Evolutionary conservation across 169 alveolate genomes (phyloP).

Genomic region (Toxoplasma gondii): DNA sequence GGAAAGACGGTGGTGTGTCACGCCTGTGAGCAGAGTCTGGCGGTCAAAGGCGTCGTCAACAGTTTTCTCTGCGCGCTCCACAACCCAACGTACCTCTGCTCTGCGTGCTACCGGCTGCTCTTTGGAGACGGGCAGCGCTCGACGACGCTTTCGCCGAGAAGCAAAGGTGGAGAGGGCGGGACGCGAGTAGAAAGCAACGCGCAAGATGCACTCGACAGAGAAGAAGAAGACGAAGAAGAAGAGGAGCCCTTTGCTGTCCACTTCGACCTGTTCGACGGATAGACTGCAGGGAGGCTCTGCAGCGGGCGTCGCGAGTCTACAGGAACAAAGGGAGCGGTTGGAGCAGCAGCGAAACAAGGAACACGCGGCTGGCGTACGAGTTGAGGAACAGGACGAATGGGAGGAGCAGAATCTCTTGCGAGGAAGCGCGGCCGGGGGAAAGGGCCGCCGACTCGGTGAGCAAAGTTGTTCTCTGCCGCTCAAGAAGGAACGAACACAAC

Average conservation of each 20-base stretch:
- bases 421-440: too few relatives aligned
- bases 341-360: too few relatives aligned
- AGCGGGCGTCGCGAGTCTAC: too few relatives aligned
- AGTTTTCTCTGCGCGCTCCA: conserved; percentile 1
- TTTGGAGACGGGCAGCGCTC: neutral
- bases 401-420: too few relatives aligned
- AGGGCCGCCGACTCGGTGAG: too few relatives aligned
- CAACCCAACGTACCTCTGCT: conserved; percentile 25
- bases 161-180: neutral
- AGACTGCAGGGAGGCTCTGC: neutral
- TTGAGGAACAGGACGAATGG: too few relatives aligned
- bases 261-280: conserved; percentile 23
- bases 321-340: too few relatives aligned
- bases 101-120: neutral
- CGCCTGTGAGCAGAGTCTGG: conserved; percentile 34
- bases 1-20: conserved; percentile 22
- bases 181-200: neutral
- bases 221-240: neutral
- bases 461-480: too few relatives aligned
- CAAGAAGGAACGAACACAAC: too few relatives aligned
- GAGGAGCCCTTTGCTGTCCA: conserved; percentile 30
- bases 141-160: neutral
- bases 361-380: too few relatives aligned
- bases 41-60: conserved; percentile 15
- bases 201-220: neutral